Evolutionary conservation across 1,284 basidiomycete species (phyloP), one percentile per base, ranked within the genome.

Genomic region (Gymnopus androsaceus): DNA sequence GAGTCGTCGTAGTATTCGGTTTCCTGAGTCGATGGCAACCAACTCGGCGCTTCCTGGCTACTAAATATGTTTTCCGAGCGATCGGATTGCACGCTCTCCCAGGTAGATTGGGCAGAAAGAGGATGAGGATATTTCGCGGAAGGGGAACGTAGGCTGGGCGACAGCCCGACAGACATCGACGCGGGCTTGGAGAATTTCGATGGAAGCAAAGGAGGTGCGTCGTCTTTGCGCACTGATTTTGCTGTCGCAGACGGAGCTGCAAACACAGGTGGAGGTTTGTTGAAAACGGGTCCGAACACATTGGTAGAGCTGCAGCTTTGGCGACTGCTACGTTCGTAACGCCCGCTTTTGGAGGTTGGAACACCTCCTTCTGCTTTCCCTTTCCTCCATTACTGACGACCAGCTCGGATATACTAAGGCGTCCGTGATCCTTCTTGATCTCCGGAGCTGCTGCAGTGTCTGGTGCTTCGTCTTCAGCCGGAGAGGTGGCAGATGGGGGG

Each of bases 11-110:
- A n/a, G n/a, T 77, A 78, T 21, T 81, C 78, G 1, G 81, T 83
- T 42, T 85, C 84, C 65, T 88, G 86, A 2, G 81, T 83, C 2
- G 72, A 74, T 0, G 81, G 75, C 63, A 79, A 71, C 86, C 87
- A 87, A 2, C 78, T 68, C 15, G 80, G 74, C 11, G 64, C 65
- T 23, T 72, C 73, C 34, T 74, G 70, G 50, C 75, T 76, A 59
- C 82, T 81, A 63, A 87, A 81, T 17, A 82, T 61, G 23, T 60
- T 61, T 36, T 83, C 80, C 0, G 82, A 81, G 52, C 72, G 72
- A 27, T 52, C 54, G 4, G 48, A 55, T 19, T 44, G 36, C 9
- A 79, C 54, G 60, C 77, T 82, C 30, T 82, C 78, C 47, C 81
- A 67, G 27, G 82, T 83, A 15, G 81, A 78, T 28, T 85, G 83